Evolutionary conservation across 2,329 filamentous ascomycete genomes (phyloP).

Genomic region (Mycosphaerelloides madeirae): DNA sequence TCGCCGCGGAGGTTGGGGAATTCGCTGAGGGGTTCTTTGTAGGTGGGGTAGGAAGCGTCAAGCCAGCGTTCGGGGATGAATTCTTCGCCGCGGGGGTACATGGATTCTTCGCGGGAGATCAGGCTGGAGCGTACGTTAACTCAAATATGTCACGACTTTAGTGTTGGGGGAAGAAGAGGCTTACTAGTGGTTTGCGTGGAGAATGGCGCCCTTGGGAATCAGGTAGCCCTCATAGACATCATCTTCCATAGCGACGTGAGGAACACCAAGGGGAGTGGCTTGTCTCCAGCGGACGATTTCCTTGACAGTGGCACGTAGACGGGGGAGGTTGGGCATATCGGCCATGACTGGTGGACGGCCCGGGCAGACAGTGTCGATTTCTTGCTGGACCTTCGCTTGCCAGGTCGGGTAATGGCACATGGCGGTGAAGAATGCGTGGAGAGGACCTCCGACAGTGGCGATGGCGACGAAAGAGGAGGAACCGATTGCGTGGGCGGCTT

Average conservation of each 20-base stretch:
- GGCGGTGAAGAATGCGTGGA: constrained; percentile 32
- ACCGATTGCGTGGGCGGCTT: constrained; percentile 33
- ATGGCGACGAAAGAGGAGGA: constrained; percentile 33
- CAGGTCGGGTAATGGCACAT: constrained; percentile 33
- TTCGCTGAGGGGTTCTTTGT: constrained; percentile 34
- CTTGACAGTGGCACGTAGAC: constrained; percentile 32
- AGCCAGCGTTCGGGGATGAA: constrained; percentile 34
- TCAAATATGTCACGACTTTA: constrained; percentile 4
- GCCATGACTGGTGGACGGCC: constrained; percentile 27
- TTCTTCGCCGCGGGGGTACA: constrained; percentile 29
- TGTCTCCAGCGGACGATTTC: constrained; percentile 34
- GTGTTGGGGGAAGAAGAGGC: not conserved
- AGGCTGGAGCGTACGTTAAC: constrained; percentile 17
- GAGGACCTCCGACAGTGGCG: constrained; percentile 31
- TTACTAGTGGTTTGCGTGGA: constrained; percentile 34
- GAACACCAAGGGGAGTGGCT: constrained; percentile 38
- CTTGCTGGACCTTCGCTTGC: constrained; percentile 28
- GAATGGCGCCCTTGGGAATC: constrained; percentile 35
- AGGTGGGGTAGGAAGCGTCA: constrained; percentile 32
- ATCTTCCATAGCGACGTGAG: constrained; percentile 33
- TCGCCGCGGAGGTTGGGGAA: constrained; percentile 33
- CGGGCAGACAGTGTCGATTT: constrained; percentile 31
- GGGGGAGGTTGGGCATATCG: constrained; percentile 32
- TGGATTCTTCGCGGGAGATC: constrained; percentile 28
- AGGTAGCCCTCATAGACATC: constrained; percentile 36